Base-by-base conservation (phyloP, 345 rosid species). In the Cardamine chenopodiifolia region DNA sequence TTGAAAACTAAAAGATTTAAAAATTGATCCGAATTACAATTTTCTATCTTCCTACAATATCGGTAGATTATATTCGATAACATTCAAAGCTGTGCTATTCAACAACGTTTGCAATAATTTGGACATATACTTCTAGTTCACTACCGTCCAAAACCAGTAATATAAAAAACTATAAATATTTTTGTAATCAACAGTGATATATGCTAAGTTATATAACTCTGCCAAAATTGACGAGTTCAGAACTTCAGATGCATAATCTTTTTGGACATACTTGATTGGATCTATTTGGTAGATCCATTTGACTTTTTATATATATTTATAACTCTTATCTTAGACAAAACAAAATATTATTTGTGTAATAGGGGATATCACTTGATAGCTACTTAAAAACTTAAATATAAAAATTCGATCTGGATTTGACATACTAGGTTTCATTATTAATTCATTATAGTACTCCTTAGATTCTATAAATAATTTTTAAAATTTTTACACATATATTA, bases 211-310 rank as follows among this genome's bases (percentile, higher is more conserved):
- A 37, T 29, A 64, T 20, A 29, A 7, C 19, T 40, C 4, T 6
- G 57, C 64, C 70, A 54, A 73, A 42, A 15, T 53, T 62, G 77
- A 71, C 61, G 31, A 72, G 42, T 37, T 28, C 26, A 31, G 48
- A 50, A 72, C 29, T 37, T 28, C 26, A 31, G 35, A 50, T 72
- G 62, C 59, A 72, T 26, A 14, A 5, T 72, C 42, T 52, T 72
- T 67, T 62, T 72, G 62, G 61, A 62, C 49, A 52, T 26, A 64
- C 4, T 73, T 40, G 64, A 65, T 65, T 34, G 59, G 48, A 65
- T 55, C 66, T 54, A 45, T 2, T 9, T 63, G 53, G 37, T 9
- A 3, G 53, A 44, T 63, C 19, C 22, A 63, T 44, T 64, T 31
- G 66, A 73, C 71, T 73, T 72, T 26, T 62, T 40, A 64, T 53